These are phyloP conservation scores for Candolleomyces eurysporus DNA, from an alignment of 768 basidiomycete genomes.

Conservation along the genomic window DNA sequence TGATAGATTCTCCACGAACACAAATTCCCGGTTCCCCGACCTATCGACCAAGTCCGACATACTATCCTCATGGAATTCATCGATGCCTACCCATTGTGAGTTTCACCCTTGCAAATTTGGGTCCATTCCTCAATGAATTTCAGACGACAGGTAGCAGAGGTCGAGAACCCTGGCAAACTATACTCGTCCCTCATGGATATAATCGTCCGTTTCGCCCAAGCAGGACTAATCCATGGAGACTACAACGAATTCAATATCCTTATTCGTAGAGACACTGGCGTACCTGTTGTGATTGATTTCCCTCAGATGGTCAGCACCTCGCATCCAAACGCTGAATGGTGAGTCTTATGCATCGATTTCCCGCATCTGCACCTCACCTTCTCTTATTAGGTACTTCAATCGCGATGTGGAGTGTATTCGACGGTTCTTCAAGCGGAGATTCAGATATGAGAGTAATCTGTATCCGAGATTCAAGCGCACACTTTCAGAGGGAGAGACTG, in stretches of 20 bases:
- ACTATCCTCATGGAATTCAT: slow-evolving; percentile 96
- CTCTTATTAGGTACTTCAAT: slow-evolving; percentile 87
- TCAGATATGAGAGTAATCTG: slow-evolving; percentile 86
- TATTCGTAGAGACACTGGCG: slow-evolving; percentile 68
- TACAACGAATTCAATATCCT: slow-evolving; percentile 99
- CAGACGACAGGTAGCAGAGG: slow-evolving; percentile 84
- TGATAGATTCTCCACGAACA: slow-evolving; percentile 85
- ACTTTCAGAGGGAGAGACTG: slow-evolving; percentile 44
- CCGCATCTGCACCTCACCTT: slow-evolving; percentile 5
- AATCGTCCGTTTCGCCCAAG: slow-evolving; percentile 89
- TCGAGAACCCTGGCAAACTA: slow-evolving; percentile 83
- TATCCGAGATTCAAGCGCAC: slow-evolving; percentile 84
- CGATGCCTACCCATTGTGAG: slow-evolving; percentile 91
- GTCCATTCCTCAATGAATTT: slow-evolving; percentile 11
- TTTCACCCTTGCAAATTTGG: slow-evolving; percentile 8
- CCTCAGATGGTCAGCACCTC: slow-evolving; percentile 99
- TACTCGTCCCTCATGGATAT: slow-evolving; percentile 94
- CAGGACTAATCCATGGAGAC: slow-evolving; percentile 97
- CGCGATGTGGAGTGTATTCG: slow-evolving; percentile 97
- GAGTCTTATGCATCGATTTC: slow-evolving; percentile 21
- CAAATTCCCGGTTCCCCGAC: slow-evolving; percentile 88
- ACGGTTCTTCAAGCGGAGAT: slow-evolving; percentile 86
- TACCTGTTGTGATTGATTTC: slow-evolving; percentile 95
- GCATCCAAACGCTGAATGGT: slow-evolving; percentile 97
- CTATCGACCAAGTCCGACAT: slow-evolving; percentile 93